These are phyloP conservation scores for Viola pubescens DNA, from an alignment of 441 rosid species.

Conservation along the genomic window DNA sequence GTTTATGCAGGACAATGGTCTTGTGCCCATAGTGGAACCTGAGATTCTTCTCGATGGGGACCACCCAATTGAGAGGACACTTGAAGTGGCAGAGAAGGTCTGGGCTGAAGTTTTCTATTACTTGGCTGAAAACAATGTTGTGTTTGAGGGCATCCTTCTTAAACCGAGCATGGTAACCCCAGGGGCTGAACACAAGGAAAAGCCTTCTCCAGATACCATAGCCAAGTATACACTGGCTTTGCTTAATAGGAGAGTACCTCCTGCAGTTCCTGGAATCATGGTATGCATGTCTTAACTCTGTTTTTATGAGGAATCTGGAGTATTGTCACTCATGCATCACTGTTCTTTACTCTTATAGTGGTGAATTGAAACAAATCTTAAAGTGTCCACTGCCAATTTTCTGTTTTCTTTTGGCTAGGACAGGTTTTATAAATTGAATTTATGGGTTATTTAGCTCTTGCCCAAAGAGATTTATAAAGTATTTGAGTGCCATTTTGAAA, in stretches of 20 bases:
- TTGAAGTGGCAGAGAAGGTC: constrained; percentile 94
- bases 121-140: constrained; percentile 83
- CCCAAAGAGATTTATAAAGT: too few relatives aligned
- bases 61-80: constrained; percentile 88
- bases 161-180: constrained; percentile 99
- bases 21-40: constrained; percentile 98
- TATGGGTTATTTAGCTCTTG: not conserved
- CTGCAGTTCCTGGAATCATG: constrained; percentile 98
- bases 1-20: constrained; percentile 68
- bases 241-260: constrained; percentile 91
- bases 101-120: constrained; percentile 98
- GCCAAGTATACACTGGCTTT: constrained; percentile 83
- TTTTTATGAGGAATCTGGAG: not conserved
- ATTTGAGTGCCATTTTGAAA: too few relatives aligned
- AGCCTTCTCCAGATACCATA: constrained; percentile 79
- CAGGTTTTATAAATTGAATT: not conserved
- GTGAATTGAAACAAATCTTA: not conserved
- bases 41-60: constrained; percentile 98
- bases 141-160: constrained; percentile 85
- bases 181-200: constrained; percentile 91
- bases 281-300: constrained; percentile 26
- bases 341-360: not conserved
- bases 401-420: not conserved
- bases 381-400: not conserved
- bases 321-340: not conserved